Evolutionary conservation across 2,329 filamentous ascomycete species (phyloP).

Genomic region (Colletotrichum siamense): DNA sequence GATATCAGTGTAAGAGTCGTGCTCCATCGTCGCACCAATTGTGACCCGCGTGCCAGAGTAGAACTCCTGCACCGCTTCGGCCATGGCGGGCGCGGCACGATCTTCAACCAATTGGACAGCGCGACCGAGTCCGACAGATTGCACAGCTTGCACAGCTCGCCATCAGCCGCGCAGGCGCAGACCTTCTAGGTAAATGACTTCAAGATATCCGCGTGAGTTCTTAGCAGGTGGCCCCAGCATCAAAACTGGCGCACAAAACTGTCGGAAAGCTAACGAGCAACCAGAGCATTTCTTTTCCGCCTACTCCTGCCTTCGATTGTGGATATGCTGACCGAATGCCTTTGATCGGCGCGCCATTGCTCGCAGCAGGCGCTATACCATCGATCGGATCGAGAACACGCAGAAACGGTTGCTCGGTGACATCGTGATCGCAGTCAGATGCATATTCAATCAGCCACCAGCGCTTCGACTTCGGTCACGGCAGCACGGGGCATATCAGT

Average conservation of each 20-base stretch:
- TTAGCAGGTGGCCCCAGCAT: background rate
- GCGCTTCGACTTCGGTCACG: background rate
- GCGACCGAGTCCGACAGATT: background rate
- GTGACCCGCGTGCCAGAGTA: background rate
- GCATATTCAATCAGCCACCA: background rate
- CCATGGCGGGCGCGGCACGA: background rate
- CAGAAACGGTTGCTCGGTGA: background rate
- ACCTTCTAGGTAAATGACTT: background rate
- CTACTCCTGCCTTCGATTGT: background rate
- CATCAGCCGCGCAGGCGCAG: background rate
- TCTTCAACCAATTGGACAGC: background rate
- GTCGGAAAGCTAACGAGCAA: background rate
- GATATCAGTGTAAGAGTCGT: background rate
- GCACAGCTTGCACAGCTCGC: background rate
- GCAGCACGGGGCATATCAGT: background rate
- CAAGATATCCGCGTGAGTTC: background rate
- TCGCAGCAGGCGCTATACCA: background rate
- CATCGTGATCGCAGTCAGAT: background rate
- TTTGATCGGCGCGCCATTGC: background rate
- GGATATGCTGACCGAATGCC: background rate
- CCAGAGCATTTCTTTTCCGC: background rate
- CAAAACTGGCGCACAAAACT: background rate
- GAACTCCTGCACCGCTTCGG: background rate
- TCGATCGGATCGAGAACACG: background rate
- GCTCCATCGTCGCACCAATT: background rate